Conservation (phyloP, 768 basidiomycete species). For the Kwoniella pini region DNA sequence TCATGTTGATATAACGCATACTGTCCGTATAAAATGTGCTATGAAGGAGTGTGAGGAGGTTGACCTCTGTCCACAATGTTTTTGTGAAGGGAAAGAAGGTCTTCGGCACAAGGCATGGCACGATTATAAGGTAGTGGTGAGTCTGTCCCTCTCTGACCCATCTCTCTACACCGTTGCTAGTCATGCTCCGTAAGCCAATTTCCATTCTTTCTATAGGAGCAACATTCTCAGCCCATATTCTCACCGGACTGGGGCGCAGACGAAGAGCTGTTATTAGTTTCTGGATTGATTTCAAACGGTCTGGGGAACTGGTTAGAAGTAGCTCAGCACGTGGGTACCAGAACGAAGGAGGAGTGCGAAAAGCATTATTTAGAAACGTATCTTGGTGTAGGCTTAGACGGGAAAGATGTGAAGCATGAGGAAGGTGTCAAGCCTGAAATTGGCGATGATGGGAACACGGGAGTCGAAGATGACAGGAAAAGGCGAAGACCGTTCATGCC, state of each 20-base stretch:
- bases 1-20: constrained; percentile 85
- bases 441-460: constrained; percentile 4
- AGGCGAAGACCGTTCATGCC: constrained; percentile 50
- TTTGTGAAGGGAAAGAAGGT: constrained; percentile 88
- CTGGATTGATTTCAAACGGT: constrained; percentile 82
- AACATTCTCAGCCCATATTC: constrained; percentile 96
- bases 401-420: constrained; percentile 12
- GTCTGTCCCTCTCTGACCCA: constrained; percentile 23
- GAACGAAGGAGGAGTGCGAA: constrained; percentile 90
- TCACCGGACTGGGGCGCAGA: constrained; percentile 96
- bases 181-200: not conserved
- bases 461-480: constrained; percentile 25
- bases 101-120: constrained; percentile 80
- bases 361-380: constrained; percentile 82
- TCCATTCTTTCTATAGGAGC: constrained; percentile 75
- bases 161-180: too few relatives aligned
- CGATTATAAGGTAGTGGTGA: constrained; percentile 86
- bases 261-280: constrained; percentile 89
- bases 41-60: constrained; percentile 68
- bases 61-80: constrained; percentile 90
- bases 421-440: constrained; percentile 18
- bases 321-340: constrained; percentile 85
- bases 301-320: constrained; percentile 97
- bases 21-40: constrained; percentile 95
- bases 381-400: constrained; percentile 65